Conservation (phyloP, 1,139 yeast species). For the Pichia sp. region DNA sequence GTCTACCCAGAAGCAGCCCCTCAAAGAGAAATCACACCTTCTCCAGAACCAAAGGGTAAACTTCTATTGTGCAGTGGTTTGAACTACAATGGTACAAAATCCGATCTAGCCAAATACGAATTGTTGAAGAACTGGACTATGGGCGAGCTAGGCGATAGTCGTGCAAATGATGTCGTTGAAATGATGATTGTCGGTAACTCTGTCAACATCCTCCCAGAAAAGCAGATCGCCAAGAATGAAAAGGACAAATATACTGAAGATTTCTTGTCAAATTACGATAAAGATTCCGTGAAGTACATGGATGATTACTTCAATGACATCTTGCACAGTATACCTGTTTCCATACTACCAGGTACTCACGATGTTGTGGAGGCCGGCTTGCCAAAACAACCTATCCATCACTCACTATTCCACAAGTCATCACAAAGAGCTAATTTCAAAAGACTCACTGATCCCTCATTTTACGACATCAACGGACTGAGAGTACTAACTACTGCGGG, state of each 20-base stretch:
- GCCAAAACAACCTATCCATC: conserved; percentile 90
- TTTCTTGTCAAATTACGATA: conserved; percentile 48
- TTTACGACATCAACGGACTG: conserved; percentile 57
- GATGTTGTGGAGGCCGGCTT: conserved; percentile 84
- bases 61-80: conserved; percentile 79
- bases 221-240: conserved; percentile 20
- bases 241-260: conserved; percentile 54
- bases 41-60: conserved; percentile 22
- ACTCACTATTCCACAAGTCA: conserved; percentile 59
- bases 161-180: conserved; percentile 27
- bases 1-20: conserved; percentile 65
- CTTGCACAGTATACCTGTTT: conserved; percentile 59
- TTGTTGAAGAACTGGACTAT: conserved; percentile 67
- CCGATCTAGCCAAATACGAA: conserved; percentile 46
- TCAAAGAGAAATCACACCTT: conserved; percentile 36
- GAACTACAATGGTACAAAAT: conserved; percentile 46
- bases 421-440: conserved; percentile 44
- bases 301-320: conserved; percentile 63
- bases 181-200: conserved; percentile 69
- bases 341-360: conserved; percentile 77
- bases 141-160: conserved; percentile 53
- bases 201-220: conserved; percentile 38
- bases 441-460: conserved; percentile 72
- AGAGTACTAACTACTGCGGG: conserved; percentile 77
- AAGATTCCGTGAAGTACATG: conserved; percentile 43